Evolutionary conservation across 2,329 filamentous ascomycete genomes (phyloP).

Genomic region (Cladobotryum mycophilum): DNA sequence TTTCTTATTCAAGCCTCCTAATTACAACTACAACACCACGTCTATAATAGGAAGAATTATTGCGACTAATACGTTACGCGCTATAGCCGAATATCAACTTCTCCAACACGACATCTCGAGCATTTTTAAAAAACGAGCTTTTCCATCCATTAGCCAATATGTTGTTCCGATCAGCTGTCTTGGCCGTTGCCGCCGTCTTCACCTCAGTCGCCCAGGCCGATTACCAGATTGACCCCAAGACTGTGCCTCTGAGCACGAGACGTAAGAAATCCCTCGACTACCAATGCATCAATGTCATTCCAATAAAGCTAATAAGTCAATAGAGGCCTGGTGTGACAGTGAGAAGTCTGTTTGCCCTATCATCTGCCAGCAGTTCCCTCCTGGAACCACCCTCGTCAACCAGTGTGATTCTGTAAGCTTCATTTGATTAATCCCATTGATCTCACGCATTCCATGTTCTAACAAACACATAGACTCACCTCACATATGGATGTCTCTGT

Average conservation of each 20-base stretch:
- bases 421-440: neutral
- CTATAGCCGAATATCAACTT: too few relatives aligned
- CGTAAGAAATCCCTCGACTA: constrained; percentile 33
- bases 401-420: constrained; percentile 57
- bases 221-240: constrained; percentile 56
- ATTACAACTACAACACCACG: too few relatives aligned
- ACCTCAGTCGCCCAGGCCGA: constrained; percentile 48
- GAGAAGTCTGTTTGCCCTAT: constrained; percentile 61
- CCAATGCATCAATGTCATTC: neutral
- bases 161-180: constrained; percentile 45
- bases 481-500: constrained; percentile 70
- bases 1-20: too few relatives aligned
- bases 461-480: constrained; percentile 38
- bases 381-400: constrained; percentile 52
- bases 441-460: neutral
- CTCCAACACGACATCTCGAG: too few relatives aligned
- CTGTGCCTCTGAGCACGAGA: constrained; percentile 46
- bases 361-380: constrained; percentile 59
- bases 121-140: too few relatives aligned
- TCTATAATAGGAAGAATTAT: too few relatives aligned
- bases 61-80: too few relatives aligned
- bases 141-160: constrained; percentile 30
- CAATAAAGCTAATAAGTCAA: constrained; percentile 15
- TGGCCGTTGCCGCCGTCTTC: constrained; percentile 50
- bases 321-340: constrained; percentile 59